Conservation (phyloP, 192 early-diverging fungal genomes). For the Globomyces pollinis-pini region DNA sequence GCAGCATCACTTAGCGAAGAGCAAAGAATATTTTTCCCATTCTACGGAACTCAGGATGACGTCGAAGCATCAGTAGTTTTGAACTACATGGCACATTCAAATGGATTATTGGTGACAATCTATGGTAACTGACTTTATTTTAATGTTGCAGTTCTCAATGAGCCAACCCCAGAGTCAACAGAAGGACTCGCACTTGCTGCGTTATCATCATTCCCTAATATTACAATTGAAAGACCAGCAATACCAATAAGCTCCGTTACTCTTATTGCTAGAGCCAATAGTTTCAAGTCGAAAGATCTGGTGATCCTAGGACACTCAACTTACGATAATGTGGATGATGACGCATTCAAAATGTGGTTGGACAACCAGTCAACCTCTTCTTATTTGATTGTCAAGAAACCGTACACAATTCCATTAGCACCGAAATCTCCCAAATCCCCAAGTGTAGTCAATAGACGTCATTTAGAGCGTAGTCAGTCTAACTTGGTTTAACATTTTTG, state of each 20-base stretch:
- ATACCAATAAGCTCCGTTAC: background rate
- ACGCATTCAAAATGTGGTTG: background rate
- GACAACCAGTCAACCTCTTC: background rate
- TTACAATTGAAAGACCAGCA: background rate
- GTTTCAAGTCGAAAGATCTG: background rate
- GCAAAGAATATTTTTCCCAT: constrained; percentile 61
- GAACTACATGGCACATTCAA: background rate
- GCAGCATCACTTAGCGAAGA: constrained; percentile 26
- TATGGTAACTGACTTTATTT: background rate
- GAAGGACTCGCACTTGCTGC: background rate
- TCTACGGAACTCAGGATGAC: constrained; percentile 69
- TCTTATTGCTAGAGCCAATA: background rate
- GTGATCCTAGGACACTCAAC: background rate
- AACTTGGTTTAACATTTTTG: no score
- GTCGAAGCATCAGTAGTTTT: constrained; percentile 38
- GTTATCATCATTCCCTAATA: background rate
- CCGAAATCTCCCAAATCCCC: no score
- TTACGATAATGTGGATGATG: background rate
- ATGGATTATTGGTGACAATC: background rate
- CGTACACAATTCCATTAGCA: no score
- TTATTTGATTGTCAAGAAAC: constrained; percentile 2
- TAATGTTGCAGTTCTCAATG: background rate
- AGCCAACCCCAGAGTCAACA: background rate
- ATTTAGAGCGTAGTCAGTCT: no score
- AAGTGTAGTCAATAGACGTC: no score